Conservation (phyloP, 495 filamentous ascomycete species). For the Penicillium silybi region DNA sequence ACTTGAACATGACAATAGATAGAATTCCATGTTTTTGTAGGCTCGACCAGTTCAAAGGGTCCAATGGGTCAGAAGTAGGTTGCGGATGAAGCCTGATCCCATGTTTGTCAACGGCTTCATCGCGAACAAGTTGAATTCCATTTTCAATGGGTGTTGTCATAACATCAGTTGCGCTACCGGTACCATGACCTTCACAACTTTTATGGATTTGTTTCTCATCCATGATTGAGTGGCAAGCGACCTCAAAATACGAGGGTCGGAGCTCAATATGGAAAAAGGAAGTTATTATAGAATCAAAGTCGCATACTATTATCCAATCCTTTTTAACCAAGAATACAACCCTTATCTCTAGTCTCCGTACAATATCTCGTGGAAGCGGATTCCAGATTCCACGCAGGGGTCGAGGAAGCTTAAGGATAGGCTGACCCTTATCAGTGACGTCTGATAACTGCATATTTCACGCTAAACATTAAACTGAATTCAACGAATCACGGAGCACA, state of each 20-base stretch:
- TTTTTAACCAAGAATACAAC: background rate
- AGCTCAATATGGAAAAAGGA: background rate
- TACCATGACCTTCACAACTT: background rate
- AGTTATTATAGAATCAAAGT: background rate
- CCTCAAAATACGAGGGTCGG: background rate
- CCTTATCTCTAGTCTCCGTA: background rate
- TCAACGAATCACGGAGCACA: background rate
- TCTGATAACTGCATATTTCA: background rate
- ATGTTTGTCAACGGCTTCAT: constrained; percentile 19
- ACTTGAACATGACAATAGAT: constrained; percentile 57
- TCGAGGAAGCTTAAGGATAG: background rate
- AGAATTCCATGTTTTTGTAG: constrained; percentile 50
- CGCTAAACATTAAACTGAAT: background rate
- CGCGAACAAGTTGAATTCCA: constrained; percentile 8
- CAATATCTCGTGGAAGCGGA: background rate
- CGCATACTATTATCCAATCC: background rate
- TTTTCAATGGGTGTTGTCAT: constrained; percentile 2
- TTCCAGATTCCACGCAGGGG: too few relatives aligned
- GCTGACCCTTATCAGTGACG: background rate
- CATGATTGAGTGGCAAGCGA: background rate
- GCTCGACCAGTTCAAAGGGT: constrained; percentile 56
- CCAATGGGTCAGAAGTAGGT: constrained; percentile 50
- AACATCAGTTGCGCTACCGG: background rate
- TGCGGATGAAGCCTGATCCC: constrained; percentile 45
- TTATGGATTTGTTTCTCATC: constrained; percentile 2